Evolutionary conservation across 257 asterid species (phyloP), one percentile per base, ranked within the genome.

Genomic region (Oldenlandia corymbosa): DNA sequence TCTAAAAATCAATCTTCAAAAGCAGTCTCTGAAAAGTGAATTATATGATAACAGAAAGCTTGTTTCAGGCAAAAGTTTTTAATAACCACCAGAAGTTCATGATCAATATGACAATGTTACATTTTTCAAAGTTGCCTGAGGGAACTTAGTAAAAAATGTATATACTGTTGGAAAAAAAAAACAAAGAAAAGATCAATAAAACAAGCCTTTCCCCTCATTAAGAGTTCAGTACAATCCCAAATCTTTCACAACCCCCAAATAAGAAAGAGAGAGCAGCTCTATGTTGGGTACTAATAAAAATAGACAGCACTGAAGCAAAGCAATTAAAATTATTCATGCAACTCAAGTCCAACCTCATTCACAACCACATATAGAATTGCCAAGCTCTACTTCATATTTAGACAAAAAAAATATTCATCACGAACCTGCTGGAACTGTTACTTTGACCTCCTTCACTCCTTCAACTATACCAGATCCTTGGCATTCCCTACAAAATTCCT

Each of bases 401-500:
- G 16, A 11, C 20, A 39, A 65, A 58, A 64, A 47, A 60, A 58
- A 58, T 58, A 61, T 49, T 28, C 31, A 67, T 62, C 46, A 72
- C 78, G 58, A 75, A 91, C 98, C 97, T 78, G 89, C 81, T 17
- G 97, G 98, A 80, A 92, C 70, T 60, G 85, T 78, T 64, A 92
- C 89, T 80, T 79, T 78, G 62, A 87, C 95, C 62, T 88, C 85
- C 76, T 75, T 89, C 73, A 74, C 85, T 63, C 89, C 95, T 67
- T 79, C 75, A 73, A 84, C 78, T 60, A 77, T 81, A 66, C 98
- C 97, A 62, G 88, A 82, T 72, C 95, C 97, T 75, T 69, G 72
- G 75, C 97, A 92, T 60, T 73, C 75, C 74, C 66, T 52, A 76
- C 98, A 92, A 68, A 68, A 66, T 51, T 84, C 95, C 98, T 92